These are phyloP conservation scores for Paragyromitra xinjiangensis DNA, from an alignment of 495 filamentous ascomycete species.

Conservation along the genomic window DNA sequence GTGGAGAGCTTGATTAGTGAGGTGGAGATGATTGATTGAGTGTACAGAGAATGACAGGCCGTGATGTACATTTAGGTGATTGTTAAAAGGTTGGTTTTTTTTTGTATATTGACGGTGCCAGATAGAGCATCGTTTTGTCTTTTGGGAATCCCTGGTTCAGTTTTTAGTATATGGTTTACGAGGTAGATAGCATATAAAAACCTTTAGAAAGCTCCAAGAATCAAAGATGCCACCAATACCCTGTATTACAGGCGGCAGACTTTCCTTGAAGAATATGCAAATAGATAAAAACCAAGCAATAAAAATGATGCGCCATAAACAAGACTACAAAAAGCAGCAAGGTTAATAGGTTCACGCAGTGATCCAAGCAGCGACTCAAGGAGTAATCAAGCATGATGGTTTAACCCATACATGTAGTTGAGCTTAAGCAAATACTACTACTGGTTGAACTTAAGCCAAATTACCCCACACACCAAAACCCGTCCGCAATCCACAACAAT, in stretches of 20 bases:
- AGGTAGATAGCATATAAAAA: not conserved
- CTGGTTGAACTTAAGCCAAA: too few relatives aligned
- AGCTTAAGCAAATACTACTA: too few relatives aligned
- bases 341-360: too few relatives aligned
- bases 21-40: conserved; percentile 58
- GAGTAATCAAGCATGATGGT: too few relatives aligned
- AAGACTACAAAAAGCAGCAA: too few relatives aligned
- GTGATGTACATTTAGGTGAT: not conserved
- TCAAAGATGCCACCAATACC: not conserved
- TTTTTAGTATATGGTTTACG: not conserved
- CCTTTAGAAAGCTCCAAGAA: not conserved
- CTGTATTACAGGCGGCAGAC: not conserved
- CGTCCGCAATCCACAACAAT: too few relatives aligned
- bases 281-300: too few relatives aligned
- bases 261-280: too few relatives aligned
- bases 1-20: conserved; percentile 31
- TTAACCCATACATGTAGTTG: too few relatives aligned
- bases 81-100: not conserved
- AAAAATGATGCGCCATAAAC: too few relatives aligned
- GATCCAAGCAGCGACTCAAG: too few relatives aligned
- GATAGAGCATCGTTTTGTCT: not conserved
- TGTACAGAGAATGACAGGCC: not conserved
- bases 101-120: not conserved
- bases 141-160: not conserved
- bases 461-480: too few relatives aligned